Evolutionary conservation across 164 flowering plant genomes (phyloP), one percentile per base, ranked within the genome.

Genomic region (Platanus orientalis): DNA sequence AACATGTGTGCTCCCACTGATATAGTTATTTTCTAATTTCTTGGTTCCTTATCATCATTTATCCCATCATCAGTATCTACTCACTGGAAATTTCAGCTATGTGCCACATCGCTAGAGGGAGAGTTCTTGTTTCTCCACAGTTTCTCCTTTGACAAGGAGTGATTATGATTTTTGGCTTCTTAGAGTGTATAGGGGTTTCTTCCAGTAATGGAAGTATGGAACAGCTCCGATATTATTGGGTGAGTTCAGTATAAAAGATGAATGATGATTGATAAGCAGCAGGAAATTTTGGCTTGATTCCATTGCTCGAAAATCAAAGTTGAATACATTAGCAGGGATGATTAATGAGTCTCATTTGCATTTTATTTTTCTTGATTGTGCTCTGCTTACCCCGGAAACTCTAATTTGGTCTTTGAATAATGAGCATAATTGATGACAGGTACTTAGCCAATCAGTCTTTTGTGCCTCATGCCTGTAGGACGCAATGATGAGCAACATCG

Each of bases 41-140:
- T 48, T 55, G 66, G 56, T 50, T 64, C 11, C 13, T 44, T 54
- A 13, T 63, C 63, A 27, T 40, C 54, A 29, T 40, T 58, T 54
- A 58, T n/a, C 64, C 21, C 52, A 57, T 25, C 55, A 16, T 21
- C 21, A 19, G 16, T 28, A 54, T 12, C 39, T 11, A 56, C 44
- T 19, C 13, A 10, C 42, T n/a, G 42, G 59, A 56, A 56, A 29
- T 19, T 30, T n/a, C 25, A 12, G 10, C 36, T 36, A 7, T 54
- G 10, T 12, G 4, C 10, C 39, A 32, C 39, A 32, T 32, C 0
- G 39, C 39, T n/a, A n/a, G n/a, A n/a, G n/a, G n/a, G n/a, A n/a
- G n/a, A n/a, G n/a, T n/a, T n/a, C n/a, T n/a, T n/a, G n/a, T n/a
- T 32, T 32, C 39, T 52, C 29, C 29, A 23, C 29, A 51, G n/a